phyloP scores from a whole-genome alignment of 495 filamentous ascomycete species.

The Daldinia caldariorum region DNA sequence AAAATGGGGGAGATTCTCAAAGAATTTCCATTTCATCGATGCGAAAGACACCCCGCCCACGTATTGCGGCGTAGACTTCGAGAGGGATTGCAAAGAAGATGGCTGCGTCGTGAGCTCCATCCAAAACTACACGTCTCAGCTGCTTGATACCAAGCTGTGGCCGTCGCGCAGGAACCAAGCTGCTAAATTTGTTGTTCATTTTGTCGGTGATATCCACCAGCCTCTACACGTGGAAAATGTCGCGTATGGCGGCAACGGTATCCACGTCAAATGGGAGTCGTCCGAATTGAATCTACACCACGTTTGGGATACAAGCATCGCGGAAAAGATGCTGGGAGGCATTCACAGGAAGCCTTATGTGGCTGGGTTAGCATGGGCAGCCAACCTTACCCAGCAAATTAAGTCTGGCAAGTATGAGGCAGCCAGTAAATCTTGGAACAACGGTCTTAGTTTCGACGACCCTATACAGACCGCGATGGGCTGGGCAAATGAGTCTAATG shows the following conservation, averaged over 20 bases:
- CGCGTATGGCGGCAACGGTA: slow-evolving; percentile 68
- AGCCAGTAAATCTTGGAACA: slow-evolving; percentile 57
- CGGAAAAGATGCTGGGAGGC: slow-evolving; percentile 66
- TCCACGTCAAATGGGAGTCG: slow-evolving; percentile 64
- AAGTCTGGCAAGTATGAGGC: slow-evolving; percentile 59
- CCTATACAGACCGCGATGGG: slow-evolving; percentile 61
- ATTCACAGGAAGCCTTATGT: slow-evolving; percentile 52
- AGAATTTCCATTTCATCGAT: slow-evolving; percentile 77
- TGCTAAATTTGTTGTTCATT: slow-evolving; percentile 71
- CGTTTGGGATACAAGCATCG: slow-evolving; percentile 70
- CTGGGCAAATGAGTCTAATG: slow-evolving; percentile 72
- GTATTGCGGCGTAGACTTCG: slow-evolving; percentile 66
- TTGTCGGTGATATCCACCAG: slow-evolving; percentile 73
- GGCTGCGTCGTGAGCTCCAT: slow-evolving; percentile 73
- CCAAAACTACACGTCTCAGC: slow-evolving; percentile 65
- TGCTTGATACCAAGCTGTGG: slow-evolving; percentile 55
- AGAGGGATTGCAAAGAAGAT: slow-evolving; percentile 67
- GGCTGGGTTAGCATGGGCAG: slow-evolving; percentile 63
- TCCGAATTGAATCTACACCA: slow-evolving; percentile 64
- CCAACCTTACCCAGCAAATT: slow-evolving; percentile 61
- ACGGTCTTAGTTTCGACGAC: slow-evolving; percentile 60
- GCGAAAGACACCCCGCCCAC: slow-evolving; percentile 70
- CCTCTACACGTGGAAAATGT: slow-evolving; percentile 71
- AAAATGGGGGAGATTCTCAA: slow-evolving; percentile 64
- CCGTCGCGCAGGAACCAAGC: slow-evolving; percentile 58